Percentiles rank a stretch among this genome's conserved stretches.
Evolutionary conservation across 2,329 filamentous ascomycete species (phyloP).

Genomic region (Ceratocystis cubensis): DNA sequence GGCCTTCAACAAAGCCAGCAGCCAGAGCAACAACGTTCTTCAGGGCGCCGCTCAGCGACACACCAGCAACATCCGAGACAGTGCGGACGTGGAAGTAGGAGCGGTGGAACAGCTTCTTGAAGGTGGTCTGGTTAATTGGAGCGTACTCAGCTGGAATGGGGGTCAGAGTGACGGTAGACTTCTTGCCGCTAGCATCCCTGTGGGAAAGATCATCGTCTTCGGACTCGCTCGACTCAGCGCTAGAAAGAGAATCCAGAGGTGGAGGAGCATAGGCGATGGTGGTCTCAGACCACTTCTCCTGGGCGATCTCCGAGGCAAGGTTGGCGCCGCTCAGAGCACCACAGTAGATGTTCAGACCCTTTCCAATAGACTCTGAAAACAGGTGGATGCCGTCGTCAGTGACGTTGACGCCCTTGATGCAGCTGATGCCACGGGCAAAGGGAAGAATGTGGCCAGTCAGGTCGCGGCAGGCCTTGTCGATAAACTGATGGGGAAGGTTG

Average conservation of each 20-base stretch:
- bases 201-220: constrained; percentile 48
- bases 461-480: constrained; percentile 70
- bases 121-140: constrained; percentile 68
- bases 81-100: constrained; percentile 96
- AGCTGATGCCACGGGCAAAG: constrained; percentile 85
- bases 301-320: constrained; percentile 86
- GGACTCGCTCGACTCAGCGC: constrained; percentile 36
- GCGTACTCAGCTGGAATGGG: constrained; percentile 73
- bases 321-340: constrained; percentile 92
- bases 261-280: constrained; percentile 95
- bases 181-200: constrained; percentile 54
- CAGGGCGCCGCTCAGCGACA: constrained; percentile 83
- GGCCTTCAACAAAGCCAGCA: constrained; percentile 86
- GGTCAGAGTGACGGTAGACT: constrained; percentile 56
- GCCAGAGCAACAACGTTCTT: constrained; percentile 96
- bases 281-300: constrained; percentile 94
- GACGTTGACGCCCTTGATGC: constrained; percentile 96
- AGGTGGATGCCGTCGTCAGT: constrained; percentile 73
- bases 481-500: constrained; percentile 95
- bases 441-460: constrained; percentile 81
- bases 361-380: constrained; percentile 90
- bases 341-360: constrained; percentile 86
- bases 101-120: constrained; percentile 81
- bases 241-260: constrained; percentile 66
- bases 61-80: constrained; percentile 89